Evolutionary conservation across 1,139 yeast species (phyloP).

Genomic region (Lodderomyces jiufengensis): DNA sequence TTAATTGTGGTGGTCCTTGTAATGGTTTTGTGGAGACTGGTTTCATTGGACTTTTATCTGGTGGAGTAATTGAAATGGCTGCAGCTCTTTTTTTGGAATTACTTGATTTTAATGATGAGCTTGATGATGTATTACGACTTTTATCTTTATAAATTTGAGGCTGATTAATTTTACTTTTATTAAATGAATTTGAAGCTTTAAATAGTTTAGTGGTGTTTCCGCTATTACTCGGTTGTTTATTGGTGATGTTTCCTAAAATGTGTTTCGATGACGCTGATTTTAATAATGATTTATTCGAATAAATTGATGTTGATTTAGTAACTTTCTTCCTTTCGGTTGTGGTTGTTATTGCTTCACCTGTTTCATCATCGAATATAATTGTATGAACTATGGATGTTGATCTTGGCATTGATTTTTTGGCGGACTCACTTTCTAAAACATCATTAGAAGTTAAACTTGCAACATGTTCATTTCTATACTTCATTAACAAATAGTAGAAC

Average conservation of each 20-base stretch:
- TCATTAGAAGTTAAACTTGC: conserved; percentile 17
- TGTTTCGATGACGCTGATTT: conserved; percentile 11
- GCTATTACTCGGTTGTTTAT: conserved; percentile 11
- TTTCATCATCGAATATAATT: conserved; percentile 26
- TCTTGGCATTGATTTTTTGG: conserved; percentile 32
- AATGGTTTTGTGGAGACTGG: conserved; percentile 6
- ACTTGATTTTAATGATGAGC: conserved; percentile 10
- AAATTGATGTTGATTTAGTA: conserved; percentile 21
- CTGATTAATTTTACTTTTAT: conserved; percentile 33
- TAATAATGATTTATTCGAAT: conserved; percentile 18
- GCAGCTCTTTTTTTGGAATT: conserved; percentile 1
- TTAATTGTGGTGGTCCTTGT: conserved; percentile 17
- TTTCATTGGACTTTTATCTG: conserved; percentile 1
- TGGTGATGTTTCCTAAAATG: conserved; percentile 31
- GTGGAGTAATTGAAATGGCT: conserved; percentile 2
- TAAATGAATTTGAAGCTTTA: conserved; percentile 40
- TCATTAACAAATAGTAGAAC: conserved; percentile 77
- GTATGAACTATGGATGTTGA: conserved; percentile 49
- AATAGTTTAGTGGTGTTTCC: conserved; percentile 18
- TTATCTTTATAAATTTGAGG: conserved; percentile 17
- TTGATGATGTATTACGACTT: conserved; percentile 11
- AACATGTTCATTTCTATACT: conserved; percentile 77
- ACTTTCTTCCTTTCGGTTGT: conserved; percentile 17
- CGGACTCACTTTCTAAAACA: conserved; percentile 14
- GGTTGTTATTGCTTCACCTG: conserved; percentile 25